Percentiles rank a stretch among this genome's conserved stretches.
Evolutionary conservation across 768 basidiomycete species (phyloP).

Genomic region (Hypsizygus marmoreus): DNA sequence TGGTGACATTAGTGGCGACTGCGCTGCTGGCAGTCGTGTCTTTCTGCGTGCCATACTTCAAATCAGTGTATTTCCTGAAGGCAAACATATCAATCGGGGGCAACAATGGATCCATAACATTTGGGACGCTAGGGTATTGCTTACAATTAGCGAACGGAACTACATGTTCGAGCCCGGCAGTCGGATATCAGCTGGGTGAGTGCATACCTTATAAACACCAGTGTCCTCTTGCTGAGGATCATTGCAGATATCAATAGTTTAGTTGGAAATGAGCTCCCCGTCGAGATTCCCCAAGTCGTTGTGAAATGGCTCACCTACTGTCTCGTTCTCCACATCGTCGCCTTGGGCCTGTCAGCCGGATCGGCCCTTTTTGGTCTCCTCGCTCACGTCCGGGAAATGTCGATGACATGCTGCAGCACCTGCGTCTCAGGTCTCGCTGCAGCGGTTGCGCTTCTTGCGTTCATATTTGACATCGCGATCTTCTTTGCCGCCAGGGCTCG

Average conservation of each 20-base stretch:
- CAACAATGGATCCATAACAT: constrained; percentile 64
- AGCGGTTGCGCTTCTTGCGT: constrained; percentile 76
- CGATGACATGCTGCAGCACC: constrained; percentile 82
- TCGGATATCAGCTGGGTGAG: constrained; percentile 90
- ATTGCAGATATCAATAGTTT: constrained; percentile 76
- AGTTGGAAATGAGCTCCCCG: constrained; percentile 62
- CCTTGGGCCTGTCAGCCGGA: constrained; percentile 69
- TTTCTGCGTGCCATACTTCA: constrained; percentile 90
- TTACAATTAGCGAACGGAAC: constrained; percentile 52
- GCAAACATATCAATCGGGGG: constrained; percentile 56
- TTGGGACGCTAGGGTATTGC: constrained; percentile 93
- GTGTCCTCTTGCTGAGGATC: constrained; percentile 11
- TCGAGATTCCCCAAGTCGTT: constrained; percentile 78
- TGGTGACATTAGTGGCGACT: constrained; percentile 80
- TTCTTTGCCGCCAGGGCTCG: constrained; percentile 89
- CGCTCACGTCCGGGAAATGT: constrained; percentile 85
- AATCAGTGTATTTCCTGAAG: constrained; percentile 86
- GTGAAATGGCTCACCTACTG: constrained; percentile 97
- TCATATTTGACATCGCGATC: constrained; percentile 89
- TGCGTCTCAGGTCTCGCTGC: constrained; percentile 84
- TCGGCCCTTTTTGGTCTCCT: constrained; percentile 83
- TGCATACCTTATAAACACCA: constrained; percentile 12
- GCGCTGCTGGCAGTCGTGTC: constrained; percentile 81
- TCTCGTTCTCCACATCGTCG: constrained; percentile 89
- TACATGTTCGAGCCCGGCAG: constrained; percentile 75